phyloP scores from a whole-genome alignment of 768 basidiomycete genomes.

The Suillus ampliporus region DNA sequence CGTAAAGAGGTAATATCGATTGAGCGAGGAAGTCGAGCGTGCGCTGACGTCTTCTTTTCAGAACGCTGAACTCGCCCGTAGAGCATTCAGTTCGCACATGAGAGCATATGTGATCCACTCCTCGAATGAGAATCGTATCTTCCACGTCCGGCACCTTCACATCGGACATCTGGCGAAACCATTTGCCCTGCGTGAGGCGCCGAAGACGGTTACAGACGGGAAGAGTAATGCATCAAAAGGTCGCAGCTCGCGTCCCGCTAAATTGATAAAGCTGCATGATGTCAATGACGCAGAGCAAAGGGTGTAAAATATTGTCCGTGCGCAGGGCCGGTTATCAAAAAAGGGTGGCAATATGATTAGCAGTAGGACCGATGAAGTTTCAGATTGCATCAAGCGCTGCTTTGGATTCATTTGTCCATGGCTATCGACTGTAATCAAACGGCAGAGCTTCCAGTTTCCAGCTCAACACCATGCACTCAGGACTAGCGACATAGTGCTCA shows the following conservation, averaged over 20 bases:
- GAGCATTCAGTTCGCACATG: conserved; percentile 91
- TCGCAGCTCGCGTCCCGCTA: conserved; percentile 8
- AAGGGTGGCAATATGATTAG: conserved; percentile 77
- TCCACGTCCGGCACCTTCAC: conserved; percentile 95
- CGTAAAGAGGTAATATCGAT: conserved; percentile 60
- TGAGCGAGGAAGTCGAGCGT: conserved; percentile 8
- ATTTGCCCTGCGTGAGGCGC: conserved; percentile 88
- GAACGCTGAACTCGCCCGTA: conserved; percentile 80
- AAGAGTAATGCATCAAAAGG: conserved; percentile 23
- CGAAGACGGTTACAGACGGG: conserved; percentile 44
- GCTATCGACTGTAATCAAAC: no score
- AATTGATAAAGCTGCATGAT: conserved; percentile 24
- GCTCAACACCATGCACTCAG: no score
- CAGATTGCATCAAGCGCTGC: conserved; percentile 70
- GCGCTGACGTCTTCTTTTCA: conserved; percentile 37
- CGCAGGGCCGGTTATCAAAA: conserved; percentile 79
- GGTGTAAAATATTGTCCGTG: no score
- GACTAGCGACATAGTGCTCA: not conserved
- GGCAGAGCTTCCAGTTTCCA: no score
- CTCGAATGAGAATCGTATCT: conserved; percentile 92
- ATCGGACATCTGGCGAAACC: conserved; percentile 95
- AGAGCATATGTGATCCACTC: conserved; percentile 98
- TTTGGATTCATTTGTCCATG: conserved; percentile 60
- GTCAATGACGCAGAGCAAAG: no score
- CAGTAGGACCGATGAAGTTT: conserved; percentile 75